phyloP scores from a whole-genome alignment of 2,329 filamentous ascomycete species.

The Claviceps sp. region DNA sequence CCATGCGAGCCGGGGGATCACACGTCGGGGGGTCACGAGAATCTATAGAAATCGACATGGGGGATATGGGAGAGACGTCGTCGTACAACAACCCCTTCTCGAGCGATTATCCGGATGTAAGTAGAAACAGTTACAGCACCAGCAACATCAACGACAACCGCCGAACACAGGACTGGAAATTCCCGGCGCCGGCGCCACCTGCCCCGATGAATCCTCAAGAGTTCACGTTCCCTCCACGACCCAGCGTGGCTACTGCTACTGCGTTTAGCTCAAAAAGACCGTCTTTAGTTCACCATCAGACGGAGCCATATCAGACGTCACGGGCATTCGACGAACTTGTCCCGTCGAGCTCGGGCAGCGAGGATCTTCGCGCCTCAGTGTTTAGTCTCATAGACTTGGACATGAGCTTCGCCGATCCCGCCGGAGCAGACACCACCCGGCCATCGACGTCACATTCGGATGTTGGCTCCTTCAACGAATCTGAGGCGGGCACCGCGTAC shows the following conservation, averaged over 20 bases:
- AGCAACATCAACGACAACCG: slow-evolving; percentile 30
- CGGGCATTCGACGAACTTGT: slow-evolving; percentile 29
- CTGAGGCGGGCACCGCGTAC: slow-evolving; percentile 39
- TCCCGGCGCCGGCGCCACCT: slow-evolving; percentile 34
- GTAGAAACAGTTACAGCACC: slow-evolving; percentile 20
- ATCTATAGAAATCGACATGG: slow-evolving; percentile 36
- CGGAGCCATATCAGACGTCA: slow-evolving; percentile 33
- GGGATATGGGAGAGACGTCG: slow-evolving; percentile 28
- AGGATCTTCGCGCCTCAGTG: slow-evolving; percentile 28
- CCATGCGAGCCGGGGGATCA: slow-evolving; percentile 37
- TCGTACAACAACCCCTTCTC: slow-evolving; percentile 36
- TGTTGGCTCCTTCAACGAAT: slow-evolving; percentile 40
- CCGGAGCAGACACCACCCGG: slow-evolving; percentile 33
- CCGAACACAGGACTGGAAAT: slow-evolving; percentile 44
- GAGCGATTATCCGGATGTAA: slow-evolving; percentile 42
- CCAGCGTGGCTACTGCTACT: slow-evolving; percentile 16
- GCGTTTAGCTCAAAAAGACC: slow-evolving; percentile 25
- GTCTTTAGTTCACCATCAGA: slow-evolving; percentile 34
- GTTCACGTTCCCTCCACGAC: slow-evolving; percentile 36
- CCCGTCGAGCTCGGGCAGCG: slow-evolving; percentile 18
- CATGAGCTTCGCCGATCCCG: slow-evolving; percentile 37
- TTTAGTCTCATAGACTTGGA: slow-evolving; percentile 41
- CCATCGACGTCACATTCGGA: slow-evolving; percentile 50
- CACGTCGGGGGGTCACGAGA: slow-evolving; percentile 32
- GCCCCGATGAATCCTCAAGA: slow-evolving; percentile 40